phyloP scores from a whole-genome alignment of 768 basidiomycete species.

The Boletus sp. region DNA sequence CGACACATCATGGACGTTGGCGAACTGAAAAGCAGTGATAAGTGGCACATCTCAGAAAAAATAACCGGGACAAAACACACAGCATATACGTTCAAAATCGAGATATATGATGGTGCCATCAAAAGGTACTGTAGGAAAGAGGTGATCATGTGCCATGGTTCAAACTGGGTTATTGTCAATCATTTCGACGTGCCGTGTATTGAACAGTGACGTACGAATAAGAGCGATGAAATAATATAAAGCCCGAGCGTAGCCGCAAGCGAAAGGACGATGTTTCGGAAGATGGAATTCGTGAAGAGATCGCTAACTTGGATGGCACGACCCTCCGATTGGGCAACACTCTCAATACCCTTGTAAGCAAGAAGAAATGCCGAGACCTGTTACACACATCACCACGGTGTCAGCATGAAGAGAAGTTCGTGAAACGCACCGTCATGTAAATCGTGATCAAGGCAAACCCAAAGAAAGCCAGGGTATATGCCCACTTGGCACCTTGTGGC shows the following conservation, averaged over 20 bases:
- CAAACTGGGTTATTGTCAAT: conserved; percentile 52
- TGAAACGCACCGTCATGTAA: conserved; percentile 83
- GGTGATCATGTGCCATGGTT: conserved; percentile 99
- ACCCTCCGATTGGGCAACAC: conserved; percentile 45
- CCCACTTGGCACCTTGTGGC: conserved; percentile 86
- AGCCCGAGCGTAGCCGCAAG: conserved; percentile 85
- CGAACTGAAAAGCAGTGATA: conserved; percentile 46
- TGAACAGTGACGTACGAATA: conserved; percentile 64
- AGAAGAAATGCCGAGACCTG: conserved; percentile 78
- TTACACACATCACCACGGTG: not conserved
- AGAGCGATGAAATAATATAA: conserved; percentile 76
- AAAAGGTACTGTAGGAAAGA: conserved; percentile 91
- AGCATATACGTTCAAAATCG: conserved; percentile 89
- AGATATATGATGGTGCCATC: conserved; percentile 91
- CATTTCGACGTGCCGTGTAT: not conserved
- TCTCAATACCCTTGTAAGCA: conserved; percentile 75
- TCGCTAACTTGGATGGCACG: conserved; percentile 50
- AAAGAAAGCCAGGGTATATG: conserved; percentile 79
- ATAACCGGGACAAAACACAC: conserved; percentile 31
- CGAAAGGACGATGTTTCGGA: conserved; percentile 84
- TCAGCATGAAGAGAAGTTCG: conserved; percentile 3
- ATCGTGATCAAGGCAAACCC: conserved; percentile 88
- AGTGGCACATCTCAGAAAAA: not conserved
- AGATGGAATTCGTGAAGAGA: conserved; percentile 75
- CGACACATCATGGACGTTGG: conserved; percentile 87